Evolutionary conservation across 1,139 yeast species (phyloP).

Genomic region (Yamadazyma siamensis): DNA sequence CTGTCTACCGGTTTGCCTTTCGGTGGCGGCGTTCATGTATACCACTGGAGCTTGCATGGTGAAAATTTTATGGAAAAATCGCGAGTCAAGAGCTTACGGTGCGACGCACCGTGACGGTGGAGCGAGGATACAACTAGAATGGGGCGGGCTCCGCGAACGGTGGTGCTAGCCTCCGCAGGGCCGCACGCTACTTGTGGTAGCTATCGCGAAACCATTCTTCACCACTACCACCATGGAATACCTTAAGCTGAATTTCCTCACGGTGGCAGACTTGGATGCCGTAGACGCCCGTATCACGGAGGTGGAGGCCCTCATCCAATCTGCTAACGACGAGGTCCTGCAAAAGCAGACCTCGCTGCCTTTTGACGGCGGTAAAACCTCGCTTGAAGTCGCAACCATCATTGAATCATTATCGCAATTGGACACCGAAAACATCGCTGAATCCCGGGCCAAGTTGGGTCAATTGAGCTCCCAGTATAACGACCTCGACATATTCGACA

Average conservation of each 20-base stretch:
- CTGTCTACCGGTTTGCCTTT: slow-evolving; percentile 94
- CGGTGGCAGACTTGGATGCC: slow-evolving; percentile 23
- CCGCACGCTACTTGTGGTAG: too few species aligned
- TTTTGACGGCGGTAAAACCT: slow-evolving; percentile 13
- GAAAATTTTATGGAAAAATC: too few species aligned
- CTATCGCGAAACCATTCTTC: too few species aligned
- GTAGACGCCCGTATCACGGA: slow-evolving; percentile 20
- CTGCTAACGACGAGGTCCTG: slow-evolving; percentile 13
- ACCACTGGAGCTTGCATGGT: slow-evolving; percentile 51
- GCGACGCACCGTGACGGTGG: too few species aligned
- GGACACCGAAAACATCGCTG: slow-evolving; percentile 4
- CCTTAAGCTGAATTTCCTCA: slow-evolving; percentile 27
- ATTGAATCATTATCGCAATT: slow-evolving; percentile 6
- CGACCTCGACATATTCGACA: slow-evolving; percentile 12
- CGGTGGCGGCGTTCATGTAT: slow-evolving; percentile 72
- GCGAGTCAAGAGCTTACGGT: too few species aligned
- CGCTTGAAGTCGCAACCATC: slow-evolving; percentile 9
- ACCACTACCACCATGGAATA: too few species aligned
- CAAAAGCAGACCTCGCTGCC: slow-evolving; percentile 2
- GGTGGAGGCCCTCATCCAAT: slow-evolving; percentile 15
- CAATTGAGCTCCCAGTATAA: slow-evolving; percentile 15
- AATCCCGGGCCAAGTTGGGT: slow-evolving; percentile 14
- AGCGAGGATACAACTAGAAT: too few species aligned
- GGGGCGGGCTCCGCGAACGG: slow-evolving; percentile 1
- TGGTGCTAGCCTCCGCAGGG: background rate